A percentile compares a stretch with the other conserved stretches of the same genome.
Conservation (phyloP, 1,284 basidiomycete species). For the Moniliella sp. region DNA sequence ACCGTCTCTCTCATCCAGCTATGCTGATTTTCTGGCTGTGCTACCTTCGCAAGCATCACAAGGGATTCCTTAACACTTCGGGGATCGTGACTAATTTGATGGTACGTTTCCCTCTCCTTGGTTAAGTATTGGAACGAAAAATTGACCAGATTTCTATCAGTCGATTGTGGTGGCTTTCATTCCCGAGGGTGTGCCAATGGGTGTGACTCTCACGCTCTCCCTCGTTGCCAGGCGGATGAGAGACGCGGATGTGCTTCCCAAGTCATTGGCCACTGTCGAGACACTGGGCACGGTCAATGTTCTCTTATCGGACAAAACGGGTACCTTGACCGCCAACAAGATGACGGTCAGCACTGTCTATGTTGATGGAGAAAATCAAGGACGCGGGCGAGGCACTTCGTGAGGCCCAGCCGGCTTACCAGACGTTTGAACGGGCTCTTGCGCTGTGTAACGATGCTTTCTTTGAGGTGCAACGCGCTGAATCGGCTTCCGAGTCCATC, state of each 20-base stretch:
- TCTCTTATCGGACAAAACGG: slow-evolving; percentile 55
- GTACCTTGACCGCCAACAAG: slow-evolving; percentile 51
- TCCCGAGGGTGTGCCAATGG: slow-evolving; percentile 46
- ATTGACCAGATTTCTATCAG: too few species aligned
- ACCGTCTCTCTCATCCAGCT: slow-evolving; percentile 39
- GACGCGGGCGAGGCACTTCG: not conserved
- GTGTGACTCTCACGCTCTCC: slow-evolving; percentile 48
- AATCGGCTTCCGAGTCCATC: too few species aligned
- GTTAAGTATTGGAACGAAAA: too few species aligned
- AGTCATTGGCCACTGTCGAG: slow-evolving; percentile 44
- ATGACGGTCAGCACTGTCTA: slow-evolving; percentile 42
- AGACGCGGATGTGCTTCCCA: slow-evolving; percentile 48
- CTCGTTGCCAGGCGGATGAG: slow-evolving; percentile 54
- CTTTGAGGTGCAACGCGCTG: too few species aligned
- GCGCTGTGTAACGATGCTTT: slow-evolving; percentile 45
- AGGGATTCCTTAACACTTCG: slow-evolving; percentile 43
- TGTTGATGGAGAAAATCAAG: not conserved
- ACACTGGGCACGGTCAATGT: slow-evolving; percentile 48
- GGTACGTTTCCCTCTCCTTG: too few species aligned
- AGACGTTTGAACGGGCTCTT: not conserved
- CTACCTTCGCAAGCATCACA: slow-evolving; percentile 38
- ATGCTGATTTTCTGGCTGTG: slow-evolving; percentile 42
- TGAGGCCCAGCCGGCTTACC: not conserved
- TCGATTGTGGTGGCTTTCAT: slow-evolving; percentile 48
- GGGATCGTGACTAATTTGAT: slow-evolving; percentile 27